These are phyloP conservation scores for Solanum piurae DNA, from an alignment of 257 asterid genomes.

Conservation along the genomic window DNA sequence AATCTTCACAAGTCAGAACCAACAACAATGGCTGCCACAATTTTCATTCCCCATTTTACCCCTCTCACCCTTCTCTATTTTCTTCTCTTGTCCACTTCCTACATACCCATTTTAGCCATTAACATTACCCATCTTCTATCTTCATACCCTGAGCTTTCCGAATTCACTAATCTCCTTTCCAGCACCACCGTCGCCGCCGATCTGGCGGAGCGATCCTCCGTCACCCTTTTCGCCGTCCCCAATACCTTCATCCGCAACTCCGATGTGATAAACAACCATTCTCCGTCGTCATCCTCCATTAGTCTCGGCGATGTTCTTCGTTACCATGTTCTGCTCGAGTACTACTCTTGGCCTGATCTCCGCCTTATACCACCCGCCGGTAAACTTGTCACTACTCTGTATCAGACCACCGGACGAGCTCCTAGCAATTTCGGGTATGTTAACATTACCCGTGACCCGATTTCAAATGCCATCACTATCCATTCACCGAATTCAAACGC, in stretches of 20 bases:
- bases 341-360: constrained; percentile 52
- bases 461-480: constrained; percentile 23
- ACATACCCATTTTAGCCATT: constrained; percentile 16
- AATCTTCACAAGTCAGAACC: background rate
- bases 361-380: constrained; percentile 45
- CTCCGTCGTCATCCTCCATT: constrained; percentile 31
- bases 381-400: constrained; percentile 51
- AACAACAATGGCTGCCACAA: constrained; percentile 28
- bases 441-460: constrained; percentile 38
- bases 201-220: constrained; percentile 31
- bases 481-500: constrained; percentile 43
- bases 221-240: constrained; percentile 53
- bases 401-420: constrained; percentile 70
- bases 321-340: constrained; percentile 67
- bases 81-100: constrained; percentile 22
- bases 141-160: constrained; percentile 36
- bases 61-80: constrained; percentile 24
- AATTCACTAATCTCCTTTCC: constrained; percentile 43
- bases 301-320: constrained; percentile 66
- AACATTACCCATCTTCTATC: constrained; percentile 45
- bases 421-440: constrained; percentile 40
- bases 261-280: background rate
- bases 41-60: constrained; percentile 30
- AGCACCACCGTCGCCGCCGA: constrained; percentile 53
- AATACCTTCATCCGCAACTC: constrained; percentile 34